Evolutionary conservation across 192 early-diverging fungal genomes (phyloP).

Genomic region (Mortierella hygrophila): DNA sequence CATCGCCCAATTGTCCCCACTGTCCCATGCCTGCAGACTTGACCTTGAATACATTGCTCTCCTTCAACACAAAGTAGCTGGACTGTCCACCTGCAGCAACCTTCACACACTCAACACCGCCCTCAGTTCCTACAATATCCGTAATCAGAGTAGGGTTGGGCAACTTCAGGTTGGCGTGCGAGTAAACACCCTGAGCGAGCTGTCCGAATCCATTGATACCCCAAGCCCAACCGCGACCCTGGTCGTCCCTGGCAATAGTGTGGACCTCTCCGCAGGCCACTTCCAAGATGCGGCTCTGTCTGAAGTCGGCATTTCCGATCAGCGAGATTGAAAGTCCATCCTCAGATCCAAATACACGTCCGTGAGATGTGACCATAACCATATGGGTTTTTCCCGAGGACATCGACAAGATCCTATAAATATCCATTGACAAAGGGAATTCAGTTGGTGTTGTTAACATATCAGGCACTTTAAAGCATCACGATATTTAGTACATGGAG

Average conservation of each 20-base stretch:
- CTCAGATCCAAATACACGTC: conserved; percentile 53
- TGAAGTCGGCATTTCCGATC: conserved; percentile 34
- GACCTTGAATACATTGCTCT: conserved; percentile 35
- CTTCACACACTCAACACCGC: conserved; percentile 35
- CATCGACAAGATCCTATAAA: conserved; percentile 44
- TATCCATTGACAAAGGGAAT: background rate
- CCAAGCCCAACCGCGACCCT: conserved; percentile 55
- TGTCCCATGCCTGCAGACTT: conserved; percentile 62
- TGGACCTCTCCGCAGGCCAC: conserved; percentile 57
- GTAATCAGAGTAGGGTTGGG: conserved; percentile 44
- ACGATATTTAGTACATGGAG: background rate
- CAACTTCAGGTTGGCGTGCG: conserved; percentile 39
- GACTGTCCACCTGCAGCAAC: conserved; percentile 59
- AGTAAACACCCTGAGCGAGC: conserved; percentile 56
- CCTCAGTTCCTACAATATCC: conserved; percentile 33
- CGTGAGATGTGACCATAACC: conserved; percentile 55
- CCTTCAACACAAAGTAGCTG: conserved; percentile 56
- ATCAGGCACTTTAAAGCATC: no score
- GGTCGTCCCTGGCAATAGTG: conserved; percentile 50
- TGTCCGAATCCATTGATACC: conserved; percentile 56
- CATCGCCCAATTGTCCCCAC: conserved; percentile 61
- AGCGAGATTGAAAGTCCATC: conserved; percentile 46
- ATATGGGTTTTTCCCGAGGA: conserved; percentile 57
- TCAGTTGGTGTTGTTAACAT: background rate
- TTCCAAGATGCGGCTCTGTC: conserved; percentile 34